Base-by-base conservation (phyloP, 352 stramenopile genomes). In the Pythium utonaiense region DNA sequence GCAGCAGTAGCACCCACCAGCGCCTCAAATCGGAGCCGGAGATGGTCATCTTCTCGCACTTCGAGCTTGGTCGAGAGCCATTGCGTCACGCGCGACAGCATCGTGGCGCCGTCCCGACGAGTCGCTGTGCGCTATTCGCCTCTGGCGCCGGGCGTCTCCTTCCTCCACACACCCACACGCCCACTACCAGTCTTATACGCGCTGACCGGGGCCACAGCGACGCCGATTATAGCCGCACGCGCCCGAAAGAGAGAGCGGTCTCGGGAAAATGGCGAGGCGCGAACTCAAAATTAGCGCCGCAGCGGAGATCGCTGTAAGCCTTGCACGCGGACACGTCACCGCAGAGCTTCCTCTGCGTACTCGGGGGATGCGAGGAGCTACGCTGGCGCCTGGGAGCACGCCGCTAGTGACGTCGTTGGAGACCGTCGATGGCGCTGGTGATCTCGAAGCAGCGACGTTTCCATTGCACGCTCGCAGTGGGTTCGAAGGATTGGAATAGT, bases 31-130 rank as follows among this genome's bases (percentile, higher is more conserved):
- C 81, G 79, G 45, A 77, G 69, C 38, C 74, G 69, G 25, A 84
- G 66, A 56, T 73, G 76, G 33, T 76, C 69, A 45, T 87, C 79
- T 33, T 66, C 71, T 31, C 78, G 82, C 25, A 74, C 71, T 41
- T 87, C 79, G 36, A 82, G 68, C 49, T 82, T 81, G 47, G 71
- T 69, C 34, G 81, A 72, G 42, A 89, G 62, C 81, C 81, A 91
- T 30, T 87, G 75, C 33, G 77, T 75, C 67, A 91, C 73, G 48
- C 75, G 79, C 40, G 75, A 68, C 44, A 91, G 63, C 81, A 91
- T 91, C 30, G 45, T 58, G 24, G 12, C 22, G 10, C n/a, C 36
- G 36, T 3, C 9, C 14, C 2, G 19, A 17, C 36, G 36, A 44
- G 12, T 13, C 2, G 36, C 36, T 21, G 2, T n/a, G 12, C 36